phyloP scores from a whole-genome alignment of 2,329 filamentous ascomycete genomes.

The Salinomyces thailandicus region DNA sequence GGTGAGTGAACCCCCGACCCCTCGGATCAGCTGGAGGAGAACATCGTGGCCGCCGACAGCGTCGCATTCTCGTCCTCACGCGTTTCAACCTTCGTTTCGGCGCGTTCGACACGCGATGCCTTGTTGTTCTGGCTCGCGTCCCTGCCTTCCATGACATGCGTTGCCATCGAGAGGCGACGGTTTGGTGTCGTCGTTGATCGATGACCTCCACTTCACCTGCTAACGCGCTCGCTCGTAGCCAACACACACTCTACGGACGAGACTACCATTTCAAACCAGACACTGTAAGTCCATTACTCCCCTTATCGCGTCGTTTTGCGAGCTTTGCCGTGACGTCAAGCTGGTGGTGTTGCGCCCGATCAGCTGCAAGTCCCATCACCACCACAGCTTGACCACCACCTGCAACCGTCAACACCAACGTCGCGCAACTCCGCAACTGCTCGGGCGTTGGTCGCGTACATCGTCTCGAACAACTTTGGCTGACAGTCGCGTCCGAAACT shows the following conservation, averaged over 20 bases:
- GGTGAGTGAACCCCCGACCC: slow-evolving; percentile 1
- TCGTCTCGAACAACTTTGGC: slow-evolving; percentile 4
- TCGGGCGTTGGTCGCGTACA: slow-evolving; percentile 7
- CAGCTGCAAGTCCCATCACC: slow-evolving; percentile 7
- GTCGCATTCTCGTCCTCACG: not conserved
- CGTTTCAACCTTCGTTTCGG: not conserved
- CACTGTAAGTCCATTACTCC: slow-evolving; percentile 8
- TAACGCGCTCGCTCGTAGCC: slow-evolving; percentile 3
- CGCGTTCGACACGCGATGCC: slow-evolving; percentile 6
- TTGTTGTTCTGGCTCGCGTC: slow-evolving; percentile 9
- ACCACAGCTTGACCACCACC: slow-evolving; percentile 4
- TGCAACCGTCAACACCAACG: slow-evolving; percentile 6
- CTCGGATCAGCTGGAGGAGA: no score
- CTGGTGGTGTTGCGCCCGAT: slow-evolving; percentile 14
- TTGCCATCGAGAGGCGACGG: slow-evolving; percentile 2
- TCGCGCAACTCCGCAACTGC: slow-evolving; percentile 7
- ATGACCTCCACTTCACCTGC: slow-evolving; percentile 5
- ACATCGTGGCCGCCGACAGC: no score
- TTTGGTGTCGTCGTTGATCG: slow-evolving; percentile 6
- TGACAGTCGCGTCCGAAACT: slow-evolving; percentile 4
- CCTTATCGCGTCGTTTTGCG: slow-evolving; percentile 3
- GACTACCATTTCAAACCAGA: slow-evolving; percentile 2
- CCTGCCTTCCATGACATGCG: slow-evolving; percentile 2
- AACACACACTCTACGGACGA: not conserved
- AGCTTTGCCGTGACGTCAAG: slow-evolving; percentile 10